Base-by-base conservation (phyloP, 1,284 basidiomycete genomes). In the Trichosporon sp. region DNA sequence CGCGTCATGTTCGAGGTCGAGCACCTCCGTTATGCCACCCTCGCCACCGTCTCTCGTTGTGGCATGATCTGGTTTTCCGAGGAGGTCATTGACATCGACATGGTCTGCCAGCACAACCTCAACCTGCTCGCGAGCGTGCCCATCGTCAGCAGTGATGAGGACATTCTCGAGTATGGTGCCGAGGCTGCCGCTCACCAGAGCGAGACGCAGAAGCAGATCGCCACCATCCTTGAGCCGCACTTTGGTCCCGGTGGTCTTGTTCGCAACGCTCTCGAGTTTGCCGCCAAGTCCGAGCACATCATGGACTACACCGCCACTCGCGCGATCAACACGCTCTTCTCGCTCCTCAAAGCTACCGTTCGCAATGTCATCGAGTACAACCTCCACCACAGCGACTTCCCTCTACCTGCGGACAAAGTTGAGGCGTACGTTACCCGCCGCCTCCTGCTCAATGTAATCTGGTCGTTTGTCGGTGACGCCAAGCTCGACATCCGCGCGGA, bases 61-160 rank as follows among this genome's bases (percentile, higher is more conserved):
- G 97, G 97, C 83, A 99, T 99, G 97, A 96, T 99, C 78, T 99
- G 97, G 97, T 99, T 99, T 86, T 98, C 94, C 81, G 94, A 98
- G 73, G 95, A 98, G 74, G 91, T 96, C 65, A 90, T 99, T 38
- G 90, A 93, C 74, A 90, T 94, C 2, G 86, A 88, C 3, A 98
- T 99, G 97, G 89, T 98, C 38, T 98, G 92, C 84, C 89, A 88
- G 65, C 90, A 98, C 81, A 96, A 98, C 80, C 89, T 99, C 64
- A 88, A 90, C 66, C 90, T 90, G 0, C 87, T 98, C 40, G 88
- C 90, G 0, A 87, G 89, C 5, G 86, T 91, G 3, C 89, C 94
- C n/a, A 85, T 99, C 76, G 94, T 94, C 77, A 91, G 92, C 5
- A 93, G 95, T 71, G 96, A 97, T 71, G 96, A 98, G 72, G 95